Evolutionary conservation across 805 yeast genomes (phyloP).

Genomic region (Candida railenensis): DNA sequence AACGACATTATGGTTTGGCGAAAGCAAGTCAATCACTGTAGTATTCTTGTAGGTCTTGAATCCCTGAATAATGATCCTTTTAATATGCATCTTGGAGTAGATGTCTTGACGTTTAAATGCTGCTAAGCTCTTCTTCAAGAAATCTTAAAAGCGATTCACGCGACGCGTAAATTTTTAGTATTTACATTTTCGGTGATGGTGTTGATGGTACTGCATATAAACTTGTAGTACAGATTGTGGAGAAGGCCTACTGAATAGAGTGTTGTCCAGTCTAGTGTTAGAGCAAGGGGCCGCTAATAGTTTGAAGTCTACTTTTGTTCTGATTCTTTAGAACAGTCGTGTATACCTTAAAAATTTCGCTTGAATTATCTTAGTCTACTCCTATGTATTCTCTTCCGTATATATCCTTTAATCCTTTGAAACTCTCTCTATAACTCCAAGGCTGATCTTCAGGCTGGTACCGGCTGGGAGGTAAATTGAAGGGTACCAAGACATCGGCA

Average conservation of each 20-base stretch:
- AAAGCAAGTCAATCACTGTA: constrained; percentile 70
- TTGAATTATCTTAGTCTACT: neutral
- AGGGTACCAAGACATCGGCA: constrained; percentile 47
- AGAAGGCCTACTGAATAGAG: too few relatives aligned
- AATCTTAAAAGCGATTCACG: neutral
- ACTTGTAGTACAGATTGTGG: too few relatives aligned
- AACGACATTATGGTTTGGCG: constrained; percentile 80
- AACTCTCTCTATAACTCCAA: constrained; percentile 40
- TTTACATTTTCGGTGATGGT: too few relatives aligned
- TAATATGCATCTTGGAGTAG: constrained; percentile 32
- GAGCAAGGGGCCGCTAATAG: too few relatives aligned
- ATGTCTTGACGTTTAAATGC: neutral
- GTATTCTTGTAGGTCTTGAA: constrained; percentile 89
- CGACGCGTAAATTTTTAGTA: neutral
- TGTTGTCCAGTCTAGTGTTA: too few relatives aligned
- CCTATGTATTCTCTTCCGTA: constrained; percentile 18
- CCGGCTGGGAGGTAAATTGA: constrained; percentile 47
- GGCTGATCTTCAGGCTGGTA: constrained; percentile 45
- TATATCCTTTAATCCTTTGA: constrained; percentile 19
- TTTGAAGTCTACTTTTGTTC: too few relatives aligned
- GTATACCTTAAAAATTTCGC: too few relatives aligned
- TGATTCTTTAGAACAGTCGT: too few relatives aligned
- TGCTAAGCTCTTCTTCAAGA: neutral
- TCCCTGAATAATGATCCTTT: constrained; percentile 76
- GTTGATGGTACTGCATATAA: neutral